Base-by-base conservation (phyloP, 2,329 filamentous ascomycete genomes). In the Fusarium marasasianum region DNA sequence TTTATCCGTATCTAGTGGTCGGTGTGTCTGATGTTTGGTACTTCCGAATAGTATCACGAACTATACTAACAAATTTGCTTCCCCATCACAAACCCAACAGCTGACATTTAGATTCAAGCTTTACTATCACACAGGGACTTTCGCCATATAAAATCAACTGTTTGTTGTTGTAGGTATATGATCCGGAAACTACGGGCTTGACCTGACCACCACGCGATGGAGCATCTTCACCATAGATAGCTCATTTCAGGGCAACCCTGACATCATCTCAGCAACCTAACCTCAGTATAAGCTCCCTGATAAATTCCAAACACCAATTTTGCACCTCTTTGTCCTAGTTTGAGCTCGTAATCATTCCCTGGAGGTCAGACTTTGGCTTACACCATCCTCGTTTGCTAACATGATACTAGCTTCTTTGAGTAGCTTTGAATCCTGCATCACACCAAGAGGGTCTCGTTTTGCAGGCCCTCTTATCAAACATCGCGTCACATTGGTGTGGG, bases 321-420 rank as follows among this genome's bases (percentile, higher is more conserved):
- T 29, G 8, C 29, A 20, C 26, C 22, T 35, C 18, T 33, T 37
- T 22, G 17, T 26, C 37, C 43, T 51, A n/a, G 26, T n/a, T n/a
- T 29, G 59, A 26, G 37, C 55, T 38, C 31, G 56, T n/a, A 31
- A 18, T 67, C 20, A 37, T 22, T 43, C 31, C 22, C 18, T 33
- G 41, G 47, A 54, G 37, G 68, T 74, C 63, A 57, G 72, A 72
- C 67, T 58, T 53, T 55, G 54, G 48, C 71, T 69, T 65, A 72
- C 63, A 69, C 59, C 41, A 65, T 64, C 67, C 24, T 63, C 53
- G 45, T 53, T 70, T 51, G 41, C 53, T 40, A 63, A 61, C 33
- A 33, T 7, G 40, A 66, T 62, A 66, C 56, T 71, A 70, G 45
- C 57, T 57, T 55, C 45, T 66, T 61, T 71, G 29, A 69, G 66